Conservation (phyloP, 176 grass and related monocot species). For the Oryza nivara region DNA sequence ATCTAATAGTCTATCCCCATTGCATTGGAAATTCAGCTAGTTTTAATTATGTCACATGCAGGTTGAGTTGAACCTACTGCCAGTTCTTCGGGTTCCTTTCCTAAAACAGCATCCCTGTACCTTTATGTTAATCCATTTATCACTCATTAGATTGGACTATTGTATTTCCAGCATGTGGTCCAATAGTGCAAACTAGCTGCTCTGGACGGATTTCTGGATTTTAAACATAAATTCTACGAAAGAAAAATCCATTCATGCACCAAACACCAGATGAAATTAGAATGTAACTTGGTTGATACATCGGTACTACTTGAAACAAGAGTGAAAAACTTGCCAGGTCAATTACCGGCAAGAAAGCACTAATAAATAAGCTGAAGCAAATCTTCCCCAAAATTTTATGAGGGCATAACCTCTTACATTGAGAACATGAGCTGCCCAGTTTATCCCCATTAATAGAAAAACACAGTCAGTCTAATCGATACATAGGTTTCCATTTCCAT, state of each 20-base stretch:
- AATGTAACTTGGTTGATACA: background rate
- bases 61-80: background rate
- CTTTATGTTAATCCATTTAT: background rate
- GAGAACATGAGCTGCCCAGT: background rate
- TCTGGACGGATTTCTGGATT: background rate
- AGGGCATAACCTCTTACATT: background rate
- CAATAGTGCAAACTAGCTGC: background rate
- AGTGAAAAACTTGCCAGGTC: background rate
- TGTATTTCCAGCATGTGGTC: background rate
- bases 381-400: background rate
- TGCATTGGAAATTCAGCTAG: background rate
- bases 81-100: background rate
- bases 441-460: background rate
- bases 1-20: background rate
- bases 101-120: background rate
- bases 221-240: background rate
- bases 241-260: background rate
- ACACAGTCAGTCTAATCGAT: background rate
- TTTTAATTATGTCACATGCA: background rate
- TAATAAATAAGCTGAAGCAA: constrained; percentile 6
- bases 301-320: background rate
- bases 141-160: background rate
- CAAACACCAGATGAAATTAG: background rate
- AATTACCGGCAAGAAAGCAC: background rate
- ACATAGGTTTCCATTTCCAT: background rate